Conservation (phyloP, 352 stramenopile genomes). For the Globisporangium emineosum region DNA sequence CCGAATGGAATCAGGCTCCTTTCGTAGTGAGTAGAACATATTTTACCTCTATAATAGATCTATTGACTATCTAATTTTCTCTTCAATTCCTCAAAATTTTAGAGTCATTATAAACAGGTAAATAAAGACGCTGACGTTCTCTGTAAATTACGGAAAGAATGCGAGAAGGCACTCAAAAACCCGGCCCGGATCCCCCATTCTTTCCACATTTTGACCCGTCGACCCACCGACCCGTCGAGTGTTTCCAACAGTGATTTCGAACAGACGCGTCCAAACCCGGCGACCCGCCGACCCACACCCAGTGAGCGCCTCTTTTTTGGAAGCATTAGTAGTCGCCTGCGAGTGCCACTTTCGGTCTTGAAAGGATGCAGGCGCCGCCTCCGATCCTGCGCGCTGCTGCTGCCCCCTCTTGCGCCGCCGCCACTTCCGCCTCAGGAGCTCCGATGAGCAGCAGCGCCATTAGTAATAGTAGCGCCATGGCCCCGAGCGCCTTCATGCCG, state of each 20-base stretch:
- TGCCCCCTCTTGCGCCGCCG: not conserved
- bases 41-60: not conserved
- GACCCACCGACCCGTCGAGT: not conserved
- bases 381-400: conserved; percentile 2
- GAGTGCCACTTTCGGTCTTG: conserved; percentile 21
- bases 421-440: not conserved
- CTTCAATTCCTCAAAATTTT: no score
- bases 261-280: not conserved
- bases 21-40: not conserved
- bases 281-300: not conserved
- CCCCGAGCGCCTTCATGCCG: conserved; percentile 4
- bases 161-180: not conserved
- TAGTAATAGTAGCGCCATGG: conserved; percentile 4
- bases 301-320: conserved; percentile 13
- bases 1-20: not conserved
- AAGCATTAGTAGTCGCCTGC: conserved; percentile 10
- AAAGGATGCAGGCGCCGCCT: conserved; percentile 35
- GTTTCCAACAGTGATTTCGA: not conserved
- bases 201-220: conserved; percentile 2
- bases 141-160: conserved; percentile 5
- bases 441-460: not conserved
- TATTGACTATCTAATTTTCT: no score
- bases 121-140: not conserved
- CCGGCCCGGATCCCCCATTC: not conserved
- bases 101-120: not conserved